Percentiles rank a stretch among this genome's conserved stretches.
Evolutionary conservation across 1,139 yeast species (phyloP).

Genomic region (Pichia sp.): DNA sequence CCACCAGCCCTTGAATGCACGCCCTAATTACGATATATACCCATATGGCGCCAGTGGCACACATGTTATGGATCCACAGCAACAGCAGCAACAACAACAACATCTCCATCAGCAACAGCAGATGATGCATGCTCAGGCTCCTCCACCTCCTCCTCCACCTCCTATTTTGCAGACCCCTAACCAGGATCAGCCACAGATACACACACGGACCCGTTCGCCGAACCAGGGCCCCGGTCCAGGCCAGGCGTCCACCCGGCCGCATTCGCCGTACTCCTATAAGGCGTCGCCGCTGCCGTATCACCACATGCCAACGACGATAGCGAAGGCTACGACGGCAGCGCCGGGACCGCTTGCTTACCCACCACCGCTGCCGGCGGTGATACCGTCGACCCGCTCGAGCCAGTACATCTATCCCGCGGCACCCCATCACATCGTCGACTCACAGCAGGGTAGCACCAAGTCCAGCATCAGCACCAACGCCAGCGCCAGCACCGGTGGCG

Average conservation of each 20-base stretch:
- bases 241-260: background rate
- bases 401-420: background rate
- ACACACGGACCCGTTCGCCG: background rate
- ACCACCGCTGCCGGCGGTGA: background rate
- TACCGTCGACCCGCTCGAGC: background rate
- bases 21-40: background rate
- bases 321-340: background rate
- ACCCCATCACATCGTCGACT: background rate
- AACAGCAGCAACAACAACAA: background rate
- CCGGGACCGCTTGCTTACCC: background rate
- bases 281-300: background rate
- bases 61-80: background rate
- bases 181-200: background rate
- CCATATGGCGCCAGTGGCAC: background rate
- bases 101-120: background rate
- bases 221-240: background rate
- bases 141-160: background rate
- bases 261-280: slow-evolving; percentile 1
- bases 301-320: background rate
- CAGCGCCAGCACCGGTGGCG: too few species aligned
- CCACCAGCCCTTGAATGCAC: background rate
- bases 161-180: background rate
- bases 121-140: background rate
- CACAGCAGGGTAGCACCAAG: background rate
- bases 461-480: too few species aligned